phyloP scores from a whole-genome alignment of 441 rosid species.

The Theobroma grandiflorum region DNA sequence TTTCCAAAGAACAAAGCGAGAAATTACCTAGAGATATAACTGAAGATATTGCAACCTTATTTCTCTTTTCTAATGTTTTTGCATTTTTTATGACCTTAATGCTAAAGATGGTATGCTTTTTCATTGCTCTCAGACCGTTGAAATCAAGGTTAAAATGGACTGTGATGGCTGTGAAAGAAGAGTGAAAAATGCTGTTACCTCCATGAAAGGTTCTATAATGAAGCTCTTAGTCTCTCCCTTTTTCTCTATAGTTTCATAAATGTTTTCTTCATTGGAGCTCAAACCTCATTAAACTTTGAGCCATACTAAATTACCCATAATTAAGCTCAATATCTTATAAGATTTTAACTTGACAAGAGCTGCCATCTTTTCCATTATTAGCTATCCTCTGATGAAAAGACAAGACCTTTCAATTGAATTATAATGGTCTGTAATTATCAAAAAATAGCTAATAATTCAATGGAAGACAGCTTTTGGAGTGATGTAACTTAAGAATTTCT shows the following conservation, averaged over 20 bases:
- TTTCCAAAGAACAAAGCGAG: neutral
- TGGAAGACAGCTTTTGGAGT: neutral
- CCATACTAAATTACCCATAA: neutral
- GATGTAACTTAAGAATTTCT: neutral
- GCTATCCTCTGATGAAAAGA: too few species aligned
- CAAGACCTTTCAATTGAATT: too few species aligned
- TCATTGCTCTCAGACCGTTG: slow-evolving; percentile 67
- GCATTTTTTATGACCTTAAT: neutral
- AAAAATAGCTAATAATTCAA: neutral
- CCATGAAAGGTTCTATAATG: slow-evolving; percentile 68
- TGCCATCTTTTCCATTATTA: too few species aligned
- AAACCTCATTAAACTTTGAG: neutral
- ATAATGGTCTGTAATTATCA: neutral
- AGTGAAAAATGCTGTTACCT: slow-evolving; percentile 68
- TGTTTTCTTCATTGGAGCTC: neutral
- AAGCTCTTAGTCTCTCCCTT: slow-evolving; percentile 20
- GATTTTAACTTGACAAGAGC: too few species aligned
- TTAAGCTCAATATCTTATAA: neutral
- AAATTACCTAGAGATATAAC: neutral
- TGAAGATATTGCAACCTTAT: neutral
- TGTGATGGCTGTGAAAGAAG: slow-evolving; percentile 97
- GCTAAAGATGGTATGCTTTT: slow-evolving; percentile 10
- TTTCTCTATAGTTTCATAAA: slow-evolving; percentile 1
- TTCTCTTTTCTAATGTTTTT: neutral
- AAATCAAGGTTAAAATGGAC: slow-evolving; percentile 96